phyloP scores from a whole-genome alignment of 177 flowering plant species.

The Vitis hybrid region DNA sequence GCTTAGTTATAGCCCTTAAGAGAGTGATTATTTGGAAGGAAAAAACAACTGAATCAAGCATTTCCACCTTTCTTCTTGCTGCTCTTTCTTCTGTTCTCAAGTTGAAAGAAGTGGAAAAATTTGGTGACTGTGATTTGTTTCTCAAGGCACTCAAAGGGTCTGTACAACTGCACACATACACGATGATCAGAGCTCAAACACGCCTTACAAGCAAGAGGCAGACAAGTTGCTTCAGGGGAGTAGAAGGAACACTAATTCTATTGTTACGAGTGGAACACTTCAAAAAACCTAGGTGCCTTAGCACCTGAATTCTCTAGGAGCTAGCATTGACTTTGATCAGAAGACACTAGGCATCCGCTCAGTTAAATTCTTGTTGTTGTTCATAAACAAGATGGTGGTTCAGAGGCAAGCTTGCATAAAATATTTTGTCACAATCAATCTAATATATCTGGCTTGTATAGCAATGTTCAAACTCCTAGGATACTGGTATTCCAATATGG shows the following conservation, averaged over 20 bases:
- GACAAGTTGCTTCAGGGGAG: neutral
- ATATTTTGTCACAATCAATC: neutral
- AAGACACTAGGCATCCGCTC: too few relatives aligned
- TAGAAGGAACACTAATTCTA: too few relatives aligned
- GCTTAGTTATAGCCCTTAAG: neutral
- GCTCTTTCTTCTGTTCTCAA: slow-evolving; percentile 62
- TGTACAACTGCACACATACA: slow-evolving; percentile 32
- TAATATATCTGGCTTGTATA: neutral
- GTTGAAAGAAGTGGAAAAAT: slow-evolving; percentile 39
- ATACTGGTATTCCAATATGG: neutral
- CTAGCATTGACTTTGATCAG: too few relatives aligned
- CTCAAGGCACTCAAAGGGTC: slow-evolving; percentile 37
- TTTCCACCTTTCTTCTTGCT: slow-evolving; percentile 61
- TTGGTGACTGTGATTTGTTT: slow-evolving; percentile 42
- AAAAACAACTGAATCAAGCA: slow-evolving; percentile 1
- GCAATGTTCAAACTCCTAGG: neutral
- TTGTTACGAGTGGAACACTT: too few relatives aligned
- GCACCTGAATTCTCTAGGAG: too few relatives aligned
- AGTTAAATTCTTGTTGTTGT: too few relatives aligned
- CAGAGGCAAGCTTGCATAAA: neutral
- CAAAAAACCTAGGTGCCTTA: too few relatives aligned
- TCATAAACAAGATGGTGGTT: too few relatives aligned
- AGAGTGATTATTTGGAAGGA: neutral
- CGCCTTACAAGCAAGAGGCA: neutral
- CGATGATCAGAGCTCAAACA: slow-evolving; percentile 3